Base-by-base conservation (phyloP, 441 rosid species). In the Jatropha multifida region DNA sequence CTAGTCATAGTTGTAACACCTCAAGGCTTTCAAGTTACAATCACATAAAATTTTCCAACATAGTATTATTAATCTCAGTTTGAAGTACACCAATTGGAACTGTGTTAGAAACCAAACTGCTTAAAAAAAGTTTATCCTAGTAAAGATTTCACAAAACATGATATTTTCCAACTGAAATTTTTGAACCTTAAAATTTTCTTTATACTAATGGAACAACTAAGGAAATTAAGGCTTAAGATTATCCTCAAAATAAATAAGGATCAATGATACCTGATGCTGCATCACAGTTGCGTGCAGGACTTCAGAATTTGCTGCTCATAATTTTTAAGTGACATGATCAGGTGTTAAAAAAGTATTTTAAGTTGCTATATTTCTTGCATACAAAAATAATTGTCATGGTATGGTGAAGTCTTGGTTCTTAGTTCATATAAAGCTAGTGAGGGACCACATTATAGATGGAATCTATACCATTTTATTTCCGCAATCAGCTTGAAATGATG, bases 381-480 rank as follows among this genome's bases (percentile, higher is more conserved):
- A 61, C 49, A 55, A n/a, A 64, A 23, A 32, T 59, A 41, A 27
- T 38, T 73, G 68, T 40, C 37, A 41, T 56, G 68, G 72, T 80
- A 70, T 55, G 32, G 41, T 80, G 80, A 78, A 63, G 85, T 80
- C 78, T 71, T 68, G 78, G 79, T 80, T 56, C 73, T 58, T 42
- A 27, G 80, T 76, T 76, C 76, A 76, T 69, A 69, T 76, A 84
- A 78, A 81, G 82, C 74, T 61, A 49, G 71, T 51, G 82, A 79
- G 80, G 82, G 83, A 64, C 85, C 86, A 81, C 85, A 65, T 66
- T 66, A 62, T 56, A 65, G 81, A 75, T 82, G 79, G 86, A 81
- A 85, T 85, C 83, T 82, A 83, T 86, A 73, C 68, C 79, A 18
- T 68, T 71, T 56, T 66, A 78, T 76, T 72, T 79, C 56, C 76